Conservation (phyloP, 208 protist genomes). For the Tetramitus jugosus region DNA sequence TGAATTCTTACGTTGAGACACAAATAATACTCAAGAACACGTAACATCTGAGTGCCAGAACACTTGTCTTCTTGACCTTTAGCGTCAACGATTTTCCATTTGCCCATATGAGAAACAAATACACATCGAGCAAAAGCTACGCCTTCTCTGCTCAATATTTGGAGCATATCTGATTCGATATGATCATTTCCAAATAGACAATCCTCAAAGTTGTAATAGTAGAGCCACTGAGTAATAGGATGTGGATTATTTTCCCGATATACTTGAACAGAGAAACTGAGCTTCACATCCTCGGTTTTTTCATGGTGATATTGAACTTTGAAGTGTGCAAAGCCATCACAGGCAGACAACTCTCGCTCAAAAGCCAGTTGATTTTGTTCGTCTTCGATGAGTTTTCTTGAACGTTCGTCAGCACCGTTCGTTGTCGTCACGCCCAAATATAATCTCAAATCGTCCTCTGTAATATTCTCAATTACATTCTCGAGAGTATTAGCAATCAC, state of each 20-base stretch:
- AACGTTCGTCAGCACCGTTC: neutral
- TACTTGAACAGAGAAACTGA: neutral
- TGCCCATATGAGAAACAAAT: neutral
- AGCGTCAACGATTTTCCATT: neutral
- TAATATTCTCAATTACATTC: slow-evolving; percentile 21
- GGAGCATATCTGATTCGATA: neutral
- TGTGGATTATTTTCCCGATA: neutral
- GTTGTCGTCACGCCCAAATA: neutral
- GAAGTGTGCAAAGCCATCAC: too few species aligned
- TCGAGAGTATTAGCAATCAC: neutral
- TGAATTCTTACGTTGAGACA: too few species aligned
- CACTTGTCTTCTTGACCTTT: neutral
- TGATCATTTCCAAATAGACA: neutral
- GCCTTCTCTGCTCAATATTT: neutral
- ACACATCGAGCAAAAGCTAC: neutral
- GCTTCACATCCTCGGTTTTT: neutral
- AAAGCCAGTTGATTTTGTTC: neutral
- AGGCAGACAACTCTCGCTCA: neutral
- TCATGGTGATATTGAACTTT: neutral
- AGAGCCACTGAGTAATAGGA: too few species aligned
- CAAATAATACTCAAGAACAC: neutral
- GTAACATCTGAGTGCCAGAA: neutral
- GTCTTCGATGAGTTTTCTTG: neutral
- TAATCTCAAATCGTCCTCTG: slow-evolving; percentile 4
- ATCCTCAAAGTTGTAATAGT: too few species aligned